Conservation (phyloP, 2,329 filamentous ascomycete species). For the Penicillium vulpinum region DNA sequence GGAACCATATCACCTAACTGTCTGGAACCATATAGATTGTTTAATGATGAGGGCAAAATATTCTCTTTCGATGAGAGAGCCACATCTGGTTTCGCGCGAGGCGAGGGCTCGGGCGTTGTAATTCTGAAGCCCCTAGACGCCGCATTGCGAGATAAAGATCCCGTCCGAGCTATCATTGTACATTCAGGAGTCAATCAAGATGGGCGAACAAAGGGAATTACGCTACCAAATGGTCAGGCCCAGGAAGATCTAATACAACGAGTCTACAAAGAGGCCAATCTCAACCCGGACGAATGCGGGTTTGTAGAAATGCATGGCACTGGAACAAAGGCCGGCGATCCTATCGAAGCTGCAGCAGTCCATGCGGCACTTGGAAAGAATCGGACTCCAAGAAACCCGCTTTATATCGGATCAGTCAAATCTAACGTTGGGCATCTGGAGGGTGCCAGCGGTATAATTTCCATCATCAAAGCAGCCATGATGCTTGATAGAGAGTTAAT, state of each 20-base stretch:
- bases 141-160: constrained; percentile 37
- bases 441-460: constrained; percentile 29
- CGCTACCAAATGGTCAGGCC: constrained; percentile 40
- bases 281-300: constrained; percentile 31
- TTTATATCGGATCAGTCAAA: constrained; percentile 30
- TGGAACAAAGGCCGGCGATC: constrained; percentile 55
- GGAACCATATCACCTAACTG: background rate
- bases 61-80: constrained; percentile 30
- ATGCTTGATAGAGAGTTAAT: constrained; percentile 28
- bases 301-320: constrained; percentile 44
- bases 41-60: constrained; percentile 29
- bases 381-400: constrained; percentile 17
- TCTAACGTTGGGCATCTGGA: constrained; percentile 40
- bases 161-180: constrained; percentile 38
- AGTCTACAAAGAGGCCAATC: constrained; percentile 38
- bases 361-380: constrained; percentile 20
- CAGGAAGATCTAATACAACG: constrained; percentile 40
- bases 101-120: constrained; percentile 37
- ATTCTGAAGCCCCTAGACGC: constrained; percentile 37
- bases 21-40: constrained; percentile 13
- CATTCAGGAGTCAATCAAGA: constrained; percentile 38
- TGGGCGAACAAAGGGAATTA: constrained; percentile 40
- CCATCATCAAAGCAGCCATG: constrained; percentile 34
- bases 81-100: constrained; percentile 34
- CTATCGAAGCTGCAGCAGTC: constrained; percentile 45